Evolutionary conservation across 2,329 filamentous ascomycete genomes (phyloP).

Genomic region (Colletotrichum musicola): DNA sequence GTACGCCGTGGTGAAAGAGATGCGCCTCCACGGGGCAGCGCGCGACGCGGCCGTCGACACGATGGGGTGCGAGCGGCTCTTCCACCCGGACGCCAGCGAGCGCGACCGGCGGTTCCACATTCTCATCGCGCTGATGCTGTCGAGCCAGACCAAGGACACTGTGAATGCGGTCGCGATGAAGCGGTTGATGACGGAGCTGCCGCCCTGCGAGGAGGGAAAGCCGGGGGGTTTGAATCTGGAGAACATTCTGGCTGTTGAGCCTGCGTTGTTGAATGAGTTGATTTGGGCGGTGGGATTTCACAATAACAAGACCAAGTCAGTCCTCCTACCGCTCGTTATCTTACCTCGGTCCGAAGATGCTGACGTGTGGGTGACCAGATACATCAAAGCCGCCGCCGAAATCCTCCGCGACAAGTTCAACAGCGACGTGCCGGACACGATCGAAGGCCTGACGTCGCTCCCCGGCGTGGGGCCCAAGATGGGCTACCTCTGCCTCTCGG

Average conservation of each 20-base stretch:
- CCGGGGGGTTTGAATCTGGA: conserved; percentile 75
- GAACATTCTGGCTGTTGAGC: conserved; percentile 80
- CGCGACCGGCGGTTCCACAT: conserved; percentile 84
- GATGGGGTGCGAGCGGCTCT: conserved; percentile 91
- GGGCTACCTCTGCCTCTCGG: conserved; percentile 88
- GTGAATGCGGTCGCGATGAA: conserved; percentile 88
- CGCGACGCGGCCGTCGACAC: conserved; percentile 91
- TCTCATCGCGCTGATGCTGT: conserved; percentile 89
- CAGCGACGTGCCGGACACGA: conserved; percentile 84
- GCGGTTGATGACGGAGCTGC: conserved; percentile 80
- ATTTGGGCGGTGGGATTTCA: conserved; percentile 92
- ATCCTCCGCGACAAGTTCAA: conserved; percentile 78
- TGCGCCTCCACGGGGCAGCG: conserved; percentile 72
- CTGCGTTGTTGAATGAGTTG: conserved; percentile 75
- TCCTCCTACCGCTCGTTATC: conserved; percentile 45
- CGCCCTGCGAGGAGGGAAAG: conserved; percentile 59
- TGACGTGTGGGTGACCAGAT: conserved; percentile 48
- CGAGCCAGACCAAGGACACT: conserved; percentile 93
- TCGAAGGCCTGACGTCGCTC: conserved; percentile 79
- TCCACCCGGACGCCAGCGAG: conserved; percentile 62
- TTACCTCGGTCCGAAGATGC: neutral
- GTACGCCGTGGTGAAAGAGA: conserved; percentile 81
- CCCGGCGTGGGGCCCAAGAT: conserved; percentile 96
- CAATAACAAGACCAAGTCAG: conserved; percentile 85
- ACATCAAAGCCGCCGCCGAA: conserved; percentile 79